Evolutionary conservation across 192 early-diverging fungal species (phyloP), one percentile per base, ranked within the genome.

Genomic region (Diversispora eburnea): DNA sequence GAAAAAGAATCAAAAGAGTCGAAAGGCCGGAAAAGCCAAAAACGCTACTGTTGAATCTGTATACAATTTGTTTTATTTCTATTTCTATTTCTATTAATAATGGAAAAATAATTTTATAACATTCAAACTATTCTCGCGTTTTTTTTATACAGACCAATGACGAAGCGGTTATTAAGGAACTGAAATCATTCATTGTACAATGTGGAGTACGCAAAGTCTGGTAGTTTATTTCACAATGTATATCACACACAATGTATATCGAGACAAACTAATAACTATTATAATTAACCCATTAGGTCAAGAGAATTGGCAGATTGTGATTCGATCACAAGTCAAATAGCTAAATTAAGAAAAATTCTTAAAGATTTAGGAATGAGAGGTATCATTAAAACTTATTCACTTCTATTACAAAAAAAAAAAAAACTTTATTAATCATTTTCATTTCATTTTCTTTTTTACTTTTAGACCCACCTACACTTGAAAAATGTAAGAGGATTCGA

Each of bases 171-270:
- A 70, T 70, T 39, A 70, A 70, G 47, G 8, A 56, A 49, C 5
- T 70, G 1, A 70, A 70, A 9, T 9, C 41, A 3, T 70, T 45
- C 19, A 57, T 70, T 56, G 6, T 41, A 17, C 54, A 70, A 52
- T 70, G 67, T 52, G 67, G 67, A 3, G 67, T 70, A 20, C 67
- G 67, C 39, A 70, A 70, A 56, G 39, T 39, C 33, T 70, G 67
- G 67, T 70, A 70, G 20, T 15, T 5, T n/a, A 42, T 22, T 42
- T 17, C 1, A 43, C 12, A 4, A 20, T 9, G 8, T 43, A 20
- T 0, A 56, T 42, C 12, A n/a, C 8, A 33, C 25, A 33, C 25
- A 33, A 33, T 33, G 25, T 33, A 33, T 33, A 33, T 33, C 25
- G 25, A 33, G 25, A 33, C 25, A 33, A 33, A 33, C 2, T n/a